A percentile compares a stretch with the other conserved stretches of the same genome.
Conservation (phyloP, 2,329 filamentous ascomycete genomes). For the Lecanosticta acicola region DNA sequence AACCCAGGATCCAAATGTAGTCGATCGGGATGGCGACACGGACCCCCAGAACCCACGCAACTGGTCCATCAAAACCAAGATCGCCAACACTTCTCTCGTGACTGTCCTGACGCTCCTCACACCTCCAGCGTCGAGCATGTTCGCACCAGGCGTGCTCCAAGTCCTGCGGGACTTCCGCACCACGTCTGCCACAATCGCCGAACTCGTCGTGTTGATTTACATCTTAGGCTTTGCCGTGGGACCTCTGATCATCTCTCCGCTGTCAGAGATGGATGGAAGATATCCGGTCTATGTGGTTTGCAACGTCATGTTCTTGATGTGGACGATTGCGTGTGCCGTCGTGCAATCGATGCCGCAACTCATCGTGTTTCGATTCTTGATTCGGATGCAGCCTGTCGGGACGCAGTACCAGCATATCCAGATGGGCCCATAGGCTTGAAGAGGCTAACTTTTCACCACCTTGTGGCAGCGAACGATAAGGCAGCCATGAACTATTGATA, state of each 20-base stretch:
- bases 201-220: not conserved
- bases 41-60: slow-evolving; percentile 53
- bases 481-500: not conserved
- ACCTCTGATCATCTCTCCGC: not conserved
- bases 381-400: not conserved
- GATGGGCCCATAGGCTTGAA: not conserved
- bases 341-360: not conserved
- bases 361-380: not conserved
- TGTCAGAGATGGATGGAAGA: not conserved
- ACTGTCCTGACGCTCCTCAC: slow-evolving; percentile 44
- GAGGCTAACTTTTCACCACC: no score
- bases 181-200: not conserved
- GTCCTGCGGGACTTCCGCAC: not conserved
- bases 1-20: slow-evolving; percentile 38
- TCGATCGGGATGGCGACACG: slow-evolving; percentile 54
- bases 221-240: not conserved
- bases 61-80: slow-evolving; percentile 47
- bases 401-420: not conserved
- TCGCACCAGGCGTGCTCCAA: not conserved
- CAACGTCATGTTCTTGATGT: not conserved
- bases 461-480: not conserved
- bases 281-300: not conserved
- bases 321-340: not conserved
- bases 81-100: slow-evolving; percentile 41
- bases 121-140: not conserved